Conservation (phyloP, 73 alveolate species). For the Stentor coeruleus region DNA sequence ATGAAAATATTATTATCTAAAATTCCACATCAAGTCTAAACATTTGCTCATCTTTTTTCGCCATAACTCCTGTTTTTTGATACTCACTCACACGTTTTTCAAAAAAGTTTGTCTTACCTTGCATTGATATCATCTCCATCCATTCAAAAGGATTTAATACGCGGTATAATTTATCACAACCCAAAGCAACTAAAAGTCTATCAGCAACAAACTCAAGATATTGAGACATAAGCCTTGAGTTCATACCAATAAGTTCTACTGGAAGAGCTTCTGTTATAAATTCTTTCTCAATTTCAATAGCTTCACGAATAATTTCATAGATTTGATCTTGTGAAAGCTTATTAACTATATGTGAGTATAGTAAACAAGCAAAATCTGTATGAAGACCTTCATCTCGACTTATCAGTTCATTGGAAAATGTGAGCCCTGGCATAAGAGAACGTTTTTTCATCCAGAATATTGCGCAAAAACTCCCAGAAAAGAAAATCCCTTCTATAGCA, state of each 20-base stretch:
- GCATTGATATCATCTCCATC: conserved; percentile 94
- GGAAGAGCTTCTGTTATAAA: conserved; percentile 81
- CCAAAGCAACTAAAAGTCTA: conserved; percentile 72
- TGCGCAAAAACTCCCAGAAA: conserved; percentile 87
- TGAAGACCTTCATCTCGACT: conserved; percentile 95
- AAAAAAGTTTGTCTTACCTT: conserved; percentile 93
- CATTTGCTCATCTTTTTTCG: conserved; percentile 34
- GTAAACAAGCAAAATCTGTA: conserved; percentile 94
- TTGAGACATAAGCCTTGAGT: conserved; percentile 72
- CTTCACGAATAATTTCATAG: conserved; percentile 73
- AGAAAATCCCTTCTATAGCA: conserved; percentile 95
- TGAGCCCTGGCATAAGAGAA: conserved; percentile 94
- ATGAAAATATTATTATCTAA: too few relatives aligned
- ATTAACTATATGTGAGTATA: conserved; percentile 73
- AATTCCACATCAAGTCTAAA: conserved; percentile 37
- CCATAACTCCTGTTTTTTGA: conserved; percentile 72
- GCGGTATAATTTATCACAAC: conserved; percentile 72
- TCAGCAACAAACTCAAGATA: conserved; percentile 93
- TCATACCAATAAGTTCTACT: conserved; percentile 82
- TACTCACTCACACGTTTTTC: conserved; percentile 85
- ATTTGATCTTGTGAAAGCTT: conserved; percentile 73
- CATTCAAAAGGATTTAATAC: conserved; percentile 90
- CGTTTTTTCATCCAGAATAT: conserved; percentile 96
- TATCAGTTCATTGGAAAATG: conserved; percentile 88
- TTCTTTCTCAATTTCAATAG: conserved; percentile 90